A percentile compares a stretch with the other conserved stretches of the same genome.
phyloP scores from a whole-genome alignment of 2,329 filamentous ascomycete genomes.

The Fusarium bactridioides region DNA sequence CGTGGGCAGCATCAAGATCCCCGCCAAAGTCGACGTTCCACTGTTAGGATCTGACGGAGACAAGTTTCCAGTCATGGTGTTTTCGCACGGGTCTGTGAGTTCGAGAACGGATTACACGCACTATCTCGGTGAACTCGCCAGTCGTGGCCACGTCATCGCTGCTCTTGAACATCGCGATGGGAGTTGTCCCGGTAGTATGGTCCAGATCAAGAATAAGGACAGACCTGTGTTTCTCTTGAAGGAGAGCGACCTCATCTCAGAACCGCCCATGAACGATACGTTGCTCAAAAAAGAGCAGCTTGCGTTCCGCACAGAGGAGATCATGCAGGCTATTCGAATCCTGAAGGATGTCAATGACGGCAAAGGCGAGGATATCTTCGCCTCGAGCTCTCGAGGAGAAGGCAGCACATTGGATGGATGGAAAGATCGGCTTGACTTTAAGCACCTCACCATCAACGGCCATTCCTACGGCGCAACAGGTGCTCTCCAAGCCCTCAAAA shows the following conservation, averaged over 20 bases:
- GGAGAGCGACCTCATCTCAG: constrained; percentile 45
- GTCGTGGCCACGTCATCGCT: constrained; percentile 58
- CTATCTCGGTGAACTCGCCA: constrained; percentile 59
- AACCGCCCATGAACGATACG: constrained; percentile 46
- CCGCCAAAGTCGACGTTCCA: constrained; percentile 57
- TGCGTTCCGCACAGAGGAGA: constrained; percentile 59
- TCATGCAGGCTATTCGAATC: constrained; percentile 54
- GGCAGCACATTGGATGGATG: constrained; percentile 58
- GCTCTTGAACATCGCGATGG: constrained; percentile 62
- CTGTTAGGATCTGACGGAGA: constrained; percentile 42
- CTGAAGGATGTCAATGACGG: constrained; percentile 52
- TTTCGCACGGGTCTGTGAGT: constrained; percentile 61
- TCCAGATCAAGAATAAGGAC: constrained; percentile 46
- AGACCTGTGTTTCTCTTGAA: constrained; percentile 47
- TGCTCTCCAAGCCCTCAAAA: constrained; percentile 66
- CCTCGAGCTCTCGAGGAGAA: constrained; percentile 57
- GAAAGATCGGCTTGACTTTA: constrained; percentile 60
- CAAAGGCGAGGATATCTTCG: constrained; percentile 45
- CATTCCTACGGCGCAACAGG: constrained; percentile 74
- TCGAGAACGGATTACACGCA: constrained; percentile 61
- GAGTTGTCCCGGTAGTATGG: constrained; percentile 55
- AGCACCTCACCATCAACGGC: constrained; percentile 64
- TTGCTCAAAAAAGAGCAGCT: constrained; percentile 57
- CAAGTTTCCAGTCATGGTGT: constrained; percentile 56
- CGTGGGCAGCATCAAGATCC: constrained; percentile 55